A percentile compares a stretch with the other conserved stretches of the same genome.
Conservation (phyloP, 441 rosid species). For the Hypseocharis bilobata region DNA sequence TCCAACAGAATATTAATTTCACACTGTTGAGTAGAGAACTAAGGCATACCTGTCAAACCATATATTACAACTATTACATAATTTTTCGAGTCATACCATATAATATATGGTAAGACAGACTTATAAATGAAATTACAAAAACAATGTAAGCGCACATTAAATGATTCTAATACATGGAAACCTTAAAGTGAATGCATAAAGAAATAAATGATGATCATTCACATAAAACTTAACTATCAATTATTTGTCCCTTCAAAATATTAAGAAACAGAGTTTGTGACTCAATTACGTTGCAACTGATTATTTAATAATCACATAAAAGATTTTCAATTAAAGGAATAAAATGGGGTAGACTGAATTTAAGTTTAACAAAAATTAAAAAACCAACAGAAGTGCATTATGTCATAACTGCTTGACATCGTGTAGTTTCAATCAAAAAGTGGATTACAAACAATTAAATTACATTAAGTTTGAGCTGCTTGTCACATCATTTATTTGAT, state of each 20-base stretch:
- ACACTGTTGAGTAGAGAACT: not conserved
- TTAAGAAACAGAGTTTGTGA: not conserved
- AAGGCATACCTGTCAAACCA: not conserved
- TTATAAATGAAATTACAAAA: not conserved
- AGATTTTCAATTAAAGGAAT: too few species aligned
- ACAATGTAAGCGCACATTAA: not conserved
- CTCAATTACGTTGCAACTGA: too few species aligned
- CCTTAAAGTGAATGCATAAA: not conserved
- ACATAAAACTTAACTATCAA: not conserved
- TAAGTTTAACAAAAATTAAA: too few species aligned
- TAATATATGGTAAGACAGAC: not conserved
- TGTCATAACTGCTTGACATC: too few species aligned
- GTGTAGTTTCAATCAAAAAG: too few species aligned
- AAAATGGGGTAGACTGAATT: too few species aligned
- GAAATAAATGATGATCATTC: not conserved
- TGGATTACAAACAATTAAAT: too few species aligned
- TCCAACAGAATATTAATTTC: not conserved
- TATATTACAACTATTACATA: not conserved
- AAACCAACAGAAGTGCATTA: too few species aligned
- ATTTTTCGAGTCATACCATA: not conserved
- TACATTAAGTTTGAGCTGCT: too few species aligned
- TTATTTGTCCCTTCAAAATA: not conserved
- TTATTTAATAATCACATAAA: too few species aligned
- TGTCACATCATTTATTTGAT: too few species aligned
- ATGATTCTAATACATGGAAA: too few species aligned